These are phyloP conservation scores for Sphaerostilbella broomeana DNA, from an alignment of 2,329 filamentous ascomycete genomes.

Conservation along the genomic window DNA sequence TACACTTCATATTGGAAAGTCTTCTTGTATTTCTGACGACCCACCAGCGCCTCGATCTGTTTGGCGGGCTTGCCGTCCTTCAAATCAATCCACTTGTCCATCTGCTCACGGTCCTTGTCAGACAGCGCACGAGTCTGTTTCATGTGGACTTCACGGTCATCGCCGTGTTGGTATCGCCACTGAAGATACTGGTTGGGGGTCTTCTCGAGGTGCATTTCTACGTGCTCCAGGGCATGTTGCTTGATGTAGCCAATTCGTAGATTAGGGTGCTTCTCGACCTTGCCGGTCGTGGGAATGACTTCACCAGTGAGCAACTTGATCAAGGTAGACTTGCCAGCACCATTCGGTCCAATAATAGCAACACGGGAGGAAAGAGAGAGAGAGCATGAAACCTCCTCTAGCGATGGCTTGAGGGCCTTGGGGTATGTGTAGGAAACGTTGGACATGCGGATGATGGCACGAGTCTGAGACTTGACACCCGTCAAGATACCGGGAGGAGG, in stretches of 20 bases:
- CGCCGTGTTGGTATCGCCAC: slow-evolving; percentile 96
- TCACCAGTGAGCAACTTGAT: slow-evolving; percentile 97
- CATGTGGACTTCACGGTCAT: slow-evolving; percentile 93
- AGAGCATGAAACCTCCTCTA: slow-evolving; percentile 79
- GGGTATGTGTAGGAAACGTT: slow-evolving; percentile 92
- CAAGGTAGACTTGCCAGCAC: slow-evolving; percentile 95
- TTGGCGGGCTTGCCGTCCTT: slow-evolving; percentile 72
- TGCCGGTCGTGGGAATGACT: slow-evolving; percentile 72
- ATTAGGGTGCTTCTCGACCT: slow-evolving; percentile 97
- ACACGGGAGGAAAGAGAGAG: slow-evolving; percentile 85
- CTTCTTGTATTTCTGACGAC: slow-evolving; percentile 98
- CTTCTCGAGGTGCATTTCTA: slow-evolving; percentile 99
- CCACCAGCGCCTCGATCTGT: slow-evolving; percentile 82
- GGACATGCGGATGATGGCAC: slow-evolving; percentile 91
- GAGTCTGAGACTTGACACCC: slow-evolving; percentile 90
- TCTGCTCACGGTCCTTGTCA: slow-evolving; percentile 76
- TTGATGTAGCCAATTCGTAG: slow-evolving; percentile 99
- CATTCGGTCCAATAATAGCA: slow-evolving; percentile 94
- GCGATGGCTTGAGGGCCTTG: slow-evolving; percentile 78
- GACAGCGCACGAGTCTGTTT: slow-evolving; percentile 94
- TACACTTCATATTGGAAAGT: slow-evolving; percentile 95
- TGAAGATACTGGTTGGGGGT: slow-evolving; percentile 98
- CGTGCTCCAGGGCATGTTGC: slow-evolving; percentile 97
- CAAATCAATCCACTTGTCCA: slow-evolving; percentile 84
- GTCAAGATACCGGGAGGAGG: slow-evolving; percentile 88